A percentile compares a stretch with the other conserved stretches of the same genome.
Conservation (phyloP, 1,139 yeast genomes). For the Saccharomyces hybrid region DNA sequence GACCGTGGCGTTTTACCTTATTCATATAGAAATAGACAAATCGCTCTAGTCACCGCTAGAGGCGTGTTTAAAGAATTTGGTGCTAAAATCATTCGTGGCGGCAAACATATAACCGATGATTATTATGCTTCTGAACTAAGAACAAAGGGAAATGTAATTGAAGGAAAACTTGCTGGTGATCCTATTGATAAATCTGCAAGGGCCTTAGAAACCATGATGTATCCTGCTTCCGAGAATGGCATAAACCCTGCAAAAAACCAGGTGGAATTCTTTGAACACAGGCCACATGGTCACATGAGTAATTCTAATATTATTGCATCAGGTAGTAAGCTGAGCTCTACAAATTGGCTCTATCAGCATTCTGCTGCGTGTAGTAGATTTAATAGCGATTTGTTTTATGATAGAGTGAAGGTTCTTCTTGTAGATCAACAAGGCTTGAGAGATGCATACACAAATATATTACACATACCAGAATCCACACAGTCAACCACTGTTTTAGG, state of each 20-base stretch:
- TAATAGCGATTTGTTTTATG: conserved; percentile 54
- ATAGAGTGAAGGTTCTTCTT: conserved; percentile 42
- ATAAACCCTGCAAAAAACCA: conserved; percentile 28
- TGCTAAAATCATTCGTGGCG: conserved; percentile 70
- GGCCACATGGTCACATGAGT: conserved; percentile 26
- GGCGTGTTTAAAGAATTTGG: conserved; percentile 91
- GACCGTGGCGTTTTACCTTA: conserved; percentile 78
- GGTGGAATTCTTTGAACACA: conserved; percentile 29
- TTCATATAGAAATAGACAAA: conserved; percentile 84
- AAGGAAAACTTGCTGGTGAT: conserved; percentile 73
- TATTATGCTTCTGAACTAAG: conserved; percentile 74
- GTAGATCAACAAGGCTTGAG: conserved; percentile 50
- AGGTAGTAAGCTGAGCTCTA: conserved; percentile 45
- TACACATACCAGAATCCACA: conserved; percentile 63
- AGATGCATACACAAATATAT: conserved; percentile 77
- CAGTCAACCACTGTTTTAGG: conserved; percentile 51
- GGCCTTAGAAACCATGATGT: conserved; percentile 7
- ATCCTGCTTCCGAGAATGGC: conserved; percentile 9
- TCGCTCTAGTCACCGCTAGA: conserved; percentile 84
- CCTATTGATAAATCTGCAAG: conserved; percentile 11
- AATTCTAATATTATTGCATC: conserved; percentile 38
- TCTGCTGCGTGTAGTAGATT: conserved; percentile 68
- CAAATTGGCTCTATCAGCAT: conserved; percentile 82
- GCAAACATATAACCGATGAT: conserved; percentile 77
- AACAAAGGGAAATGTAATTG: conserved; percentile 56